Evolutionary conservation across 306 rosid species (phyloP), one percentile per base, ranked within the genome.

Genomic region (Canavalia ensiformis): DNA sequence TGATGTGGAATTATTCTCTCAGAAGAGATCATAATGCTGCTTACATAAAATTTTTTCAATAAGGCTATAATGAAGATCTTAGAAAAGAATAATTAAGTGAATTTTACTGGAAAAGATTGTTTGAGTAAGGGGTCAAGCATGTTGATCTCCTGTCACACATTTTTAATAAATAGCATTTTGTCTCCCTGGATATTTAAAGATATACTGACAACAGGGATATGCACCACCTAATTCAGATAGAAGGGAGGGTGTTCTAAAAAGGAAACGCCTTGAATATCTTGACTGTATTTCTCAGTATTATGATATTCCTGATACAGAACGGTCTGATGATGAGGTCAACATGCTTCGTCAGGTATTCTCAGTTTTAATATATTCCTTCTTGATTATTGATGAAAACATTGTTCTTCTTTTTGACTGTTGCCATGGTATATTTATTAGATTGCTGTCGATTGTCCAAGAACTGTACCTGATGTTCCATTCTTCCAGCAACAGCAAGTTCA

Each of bases 201-300:
- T 89, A 87, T 87, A 90, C 94, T 93, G 94, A 91, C 94, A 83
- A 93, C 97, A 93, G 97, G 97, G 97, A 89, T 93, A 93, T 89
- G 97, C 96, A 93, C 92, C 97, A 81, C 89, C 97, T 90, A 93
- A 90, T 91, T 93, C 97, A 91, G 97, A 93, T 89, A 84, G 97
- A 93, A 86, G 88, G 93, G 97, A 91, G 87, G 97, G 91, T 68
- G 91, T 93, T 88, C 78, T 93, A 78, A 85, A 85, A 85, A 91
- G 97, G 86, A 93, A 93, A 88, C 94, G 94, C 55, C 88, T 91
- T 25, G 94, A 90, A 86, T 93, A 91, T 88, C 97, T 93, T 28
- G 97, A 93, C 64, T 87, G 88, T 83, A 91, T 88, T 82, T 87
- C 94, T 78, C 97, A 91, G 84, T 93, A 87, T 84, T 91, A 90